A percentile compares a stretch with the other conserved stretches of the same genome.
Conservation (phyloP, 352 stramenopile genomes). For the Phytophthora capsici region DNA sequence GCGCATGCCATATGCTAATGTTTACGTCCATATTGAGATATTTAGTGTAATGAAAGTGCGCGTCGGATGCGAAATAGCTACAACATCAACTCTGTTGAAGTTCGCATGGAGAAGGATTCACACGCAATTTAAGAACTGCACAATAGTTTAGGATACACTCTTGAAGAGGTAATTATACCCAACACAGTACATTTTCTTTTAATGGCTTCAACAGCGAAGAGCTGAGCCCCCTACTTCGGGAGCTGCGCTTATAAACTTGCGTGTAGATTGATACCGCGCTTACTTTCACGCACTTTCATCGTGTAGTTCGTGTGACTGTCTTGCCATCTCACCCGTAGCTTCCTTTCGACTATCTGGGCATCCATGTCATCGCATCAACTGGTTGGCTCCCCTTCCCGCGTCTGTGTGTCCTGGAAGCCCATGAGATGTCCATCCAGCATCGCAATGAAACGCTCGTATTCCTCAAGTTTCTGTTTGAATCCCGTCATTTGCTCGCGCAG, state of each 20-base stretch:
- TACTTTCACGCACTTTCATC: slow-evolving; percentile 11
- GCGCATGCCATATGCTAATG: neutral
- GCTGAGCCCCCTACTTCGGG: slow-evolving; percentile 10
- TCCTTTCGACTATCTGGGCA: slow-evolving; percentile 30
- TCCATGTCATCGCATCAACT: slow-evolving; percentile 19
- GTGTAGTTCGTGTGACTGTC: slow-evolving; percentile 11
- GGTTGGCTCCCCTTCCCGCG: slow-evolving; percentile 20
- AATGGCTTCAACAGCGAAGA: neutral
- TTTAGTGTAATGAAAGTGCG: neutral
- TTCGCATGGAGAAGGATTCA: too few relatives aligned
- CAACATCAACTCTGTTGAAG: slow-evolving; percentile 2
- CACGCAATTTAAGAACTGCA: too few relatives aligned
- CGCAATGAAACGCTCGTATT: slow-evolving; percentile 58
- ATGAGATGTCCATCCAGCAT: slow-evolving; percentile 55
- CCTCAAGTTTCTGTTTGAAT: slow-evolving; percentile 54
- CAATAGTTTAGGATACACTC: too few relatives aligned
- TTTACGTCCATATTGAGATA: neutral
- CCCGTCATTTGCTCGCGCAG: slow-evolving; percentile 48
- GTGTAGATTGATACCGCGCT: slow-evolving; percentile 28
- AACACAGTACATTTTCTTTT: too few relatives aligned
- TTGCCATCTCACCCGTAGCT: slow-evolving; percentile 16
- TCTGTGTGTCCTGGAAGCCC: slow-evolving; percentile 44
- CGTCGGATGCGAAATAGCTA: slow-evolving; percentile 9
- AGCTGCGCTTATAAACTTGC: slow-evolving; percentile 17
- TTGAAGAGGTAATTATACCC: too few relatives aligned